Evolutionary conservation across 179 eudicot species (phyloP).

Genomic region (Heliamphora ciliata): DNA sequence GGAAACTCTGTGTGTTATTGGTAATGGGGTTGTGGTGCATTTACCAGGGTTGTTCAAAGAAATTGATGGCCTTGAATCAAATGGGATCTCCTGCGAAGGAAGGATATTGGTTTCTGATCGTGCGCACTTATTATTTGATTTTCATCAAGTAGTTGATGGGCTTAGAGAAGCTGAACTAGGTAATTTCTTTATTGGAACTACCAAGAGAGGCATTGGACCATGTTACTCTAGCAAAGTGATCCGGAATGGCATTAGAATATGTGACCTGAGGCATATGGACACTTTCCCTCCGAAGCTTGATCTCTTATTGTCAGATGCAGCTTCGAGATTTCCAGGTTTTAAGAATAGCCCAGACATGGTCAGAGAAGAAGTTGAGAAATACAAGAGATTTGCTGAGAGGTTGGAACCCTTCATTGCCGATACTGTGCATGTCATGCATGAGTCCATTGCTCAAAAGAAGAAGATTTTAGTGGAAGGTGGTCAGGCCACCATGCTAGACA

Average conservation of each 20-base stretch:
- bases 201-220: slow-evolving; percentile 94
- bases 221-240: slow-evolving; percentile 89
- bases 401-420: slow-evolving; percentile 86
- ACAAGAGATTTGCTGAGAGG: slow-evolving; percentile 82
- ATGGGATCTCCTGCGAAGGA: slow-evolving; percentile 76
- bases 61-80: slow-evolving; percentile 88
- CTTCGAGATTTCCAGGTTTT: slow-evolving; percentile 68
- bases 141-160: slow-evolving; percentile 84
- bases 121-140: slow-evolving; percentile 88
- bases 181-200: slow-evolving; percentile 90
- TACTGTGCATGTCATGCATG: slow-evolving; percentile 75
- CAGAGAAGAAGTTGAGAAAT: slow-evolving; percentile 69
- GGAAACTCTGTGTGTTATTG: slow-evolving; percentile 80
- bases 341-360: slow-evolving; percentile 56
- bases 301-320: slow-evolving; percentile 67
- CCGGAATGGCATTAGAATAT: slow-evolving; percentile 82
- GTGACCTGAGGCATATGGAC: slow-evolving; percentile 95
- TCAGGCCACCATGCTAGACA: slow-evolving; percentile 94
- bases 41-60: slow-evolving; percentile 81
- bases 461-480: slow-evolving; percentile 95
- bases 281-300: slow-evolving; percentile 86
- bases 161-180: slow-evolving; percentile 90
- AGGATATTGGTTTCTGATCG: slow-evolving; percentile 91
- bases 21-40: slow-evolving; percentile 95
- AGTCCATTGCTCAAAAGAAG: slow-evolving; percentile 56